These are phyloP conservation scores for Acanthamoeba triangularis DNA, from an alignment of 208 protist species.

Conservation along the genomic window DNA sequence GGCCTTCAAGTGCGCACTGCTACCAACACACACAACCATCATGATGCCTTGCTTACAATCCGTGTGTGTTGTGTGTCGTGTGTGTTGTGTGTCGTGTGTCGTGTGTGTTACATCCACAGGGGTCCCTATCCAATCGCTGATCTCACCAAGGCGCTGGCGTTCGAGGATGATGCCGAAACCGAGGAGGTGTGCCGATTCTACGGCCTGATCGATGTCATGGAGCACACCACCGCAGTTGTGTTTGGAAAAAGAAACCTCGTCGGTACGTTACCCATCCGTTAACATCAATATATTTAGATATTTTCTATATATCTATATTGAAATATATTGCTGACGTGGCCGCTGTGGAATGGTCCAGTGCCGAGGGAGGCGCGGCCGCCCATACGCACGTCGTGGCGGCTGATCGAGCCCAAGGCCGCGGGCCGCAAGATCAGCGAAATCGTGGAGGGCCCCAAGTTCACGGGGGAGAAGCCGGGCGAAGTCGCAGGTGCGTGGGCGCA, in stretches of 20 bases:
- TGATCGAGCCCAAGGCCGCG: constrained; percentile 56
- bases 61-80: background rate
- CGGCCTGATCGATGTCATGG: constrained; percentile 45
- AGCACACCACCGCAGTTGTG: background rate
- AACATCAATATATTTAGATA: background rate
- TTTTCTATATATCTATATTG: background rate
- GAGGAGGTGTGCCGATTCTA: constrained; percentile 26
- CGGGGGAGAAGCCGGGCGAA: constrained; percentile 8
- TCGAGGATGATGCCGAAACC: constrained; percentile 49
- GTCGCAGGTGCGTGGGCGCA: constrained; percentile 41
- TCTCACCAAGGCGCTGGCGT: constrained; percentile 37
- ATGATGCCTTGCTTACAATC: background rate
- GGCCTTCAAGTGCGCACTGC: background rate
- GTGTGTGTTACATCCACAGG: background rate
- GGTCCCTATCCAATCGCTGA: background rate
- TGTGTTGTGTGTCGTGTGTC: background rate
- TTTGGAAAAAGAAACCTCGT: constrained; percentile 54
- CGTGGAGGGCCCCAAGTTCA: constrained; percentile 42
- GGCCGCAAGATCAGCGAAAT: constrained; percentile 16
- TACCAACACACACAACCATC: background rate
- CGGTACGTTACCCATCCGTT: background rate
- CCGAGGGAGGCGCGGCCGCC: background rate
- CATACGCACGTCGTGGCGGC: constrained; percentile 33
- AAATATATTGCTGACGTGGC: no score
- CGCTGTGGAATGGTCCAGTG: background rate